A percentile compares a stretch with the other conserved stretches of the same genome.
phyloP scores from a whole-genome alignment of 2,329 filamentous ascomycete genomes.

The Penicillium concentricum region DNA sequence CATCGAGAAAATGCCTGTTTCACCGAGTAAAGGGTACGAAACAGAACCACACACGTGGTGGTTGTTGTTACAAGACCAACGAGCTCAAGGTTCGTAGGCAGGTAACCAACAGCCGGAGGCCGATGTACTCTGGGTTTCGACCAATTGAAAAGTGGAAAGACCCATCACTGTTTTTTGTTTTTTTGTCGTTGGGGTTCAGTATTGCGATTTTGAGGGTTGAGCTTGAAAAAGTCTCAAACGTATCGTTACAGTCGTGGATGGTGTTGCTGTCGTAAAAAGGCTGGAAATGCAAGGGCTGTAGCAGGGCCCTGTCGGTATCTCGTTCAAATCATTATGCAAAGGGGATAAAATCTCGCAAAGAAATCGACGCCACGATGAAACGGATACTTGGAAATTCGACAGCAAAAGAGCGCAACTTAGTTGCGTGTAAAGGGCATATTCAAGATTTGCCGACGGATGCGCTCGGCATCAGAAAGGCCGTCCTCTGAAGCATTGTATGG shows the following conservation, averaged over 20 bases:
- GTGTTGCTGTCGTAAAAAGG: constrained; percentile 35
- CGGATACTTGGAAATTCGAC: constrained; percentile 16
- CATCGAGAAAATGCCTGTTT: constrained; percentile 1
- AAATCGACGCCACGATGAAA: constrained; percentile 25
- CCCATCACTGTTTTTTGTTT: constrained; percentile 18
- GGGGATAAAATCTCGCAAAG: constrained; percentile 18
- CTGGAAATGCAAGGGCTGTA: constrained; percentile 15
- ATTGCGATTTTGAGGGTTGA: constrained; percentile 12
- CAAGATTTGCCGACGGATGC: constrained; percentile 40
- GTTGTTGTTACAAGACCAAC: neutral
- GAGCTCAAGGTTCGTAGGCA: neutral
- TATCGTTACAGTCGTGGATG: constrained; percentile 34
- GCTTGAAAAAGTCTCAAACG: constrained; percentile 18
- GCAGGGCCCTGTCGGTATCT: constrained; percentile 16
- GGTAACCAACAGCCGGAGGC: neutral
- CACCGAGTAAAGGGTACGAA: constrained; percentile 10
- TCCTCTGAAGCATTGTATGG: constrained; percentile 36
- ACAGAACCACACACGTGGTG: neutral
- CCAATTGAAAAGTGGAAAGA: constrained; percentile 12
- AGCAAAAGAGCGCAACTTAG: constrained; percentile 17
- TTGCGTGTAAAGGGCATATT: constrained; percentile 35
- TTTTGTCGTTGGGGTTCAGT: constrained; percentile 19
- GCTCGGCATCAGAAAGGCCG: constrained; percentile 40
- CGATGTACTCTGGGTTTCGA: neutral
- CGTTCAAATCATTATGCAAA: constrained; percentile 33